phyloP scores from a whole-genome alignment of 148 eudicot species.

The Cornus suecica region DNA sequence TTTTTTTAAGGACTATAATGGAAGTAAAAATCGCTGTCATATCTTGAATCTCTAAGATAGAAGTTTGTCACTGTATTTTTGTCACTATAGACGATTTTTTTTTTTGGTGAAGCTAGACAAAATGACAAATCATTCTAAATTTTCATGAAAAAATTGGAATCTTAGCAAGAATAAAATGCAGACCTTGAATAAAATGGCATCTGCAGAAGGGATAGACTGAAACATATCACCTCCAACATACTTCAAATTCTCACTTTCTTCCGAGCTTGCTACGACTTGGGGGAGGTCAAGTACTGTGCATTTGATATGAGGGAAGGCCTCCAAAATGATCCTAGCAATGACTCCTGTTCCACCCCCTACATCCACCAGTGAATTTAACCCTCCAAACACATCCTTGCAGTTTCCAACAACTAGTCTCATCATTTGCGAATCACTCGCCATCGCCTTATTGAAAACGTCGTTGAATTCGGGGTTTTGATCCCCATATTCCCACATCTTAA shows the following conservation, averaged over 20 bases:
- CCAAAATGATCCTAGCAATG: constrained; percentile 3
- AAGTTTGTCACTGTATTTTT: too few relatives aligned
- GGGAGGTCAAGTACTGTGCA: constrained; percentile 13
- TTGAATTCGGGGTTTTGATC: neutral
- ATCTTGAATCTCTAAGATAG: too few relatives aligned
- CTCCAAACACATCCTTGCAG: constrained; percentile 2
- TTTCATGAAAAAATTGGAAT: too few relatives aligned
- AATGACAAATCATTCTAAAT: too few relatives aligned
- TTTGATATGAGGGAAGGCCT: constrained; percentile 4
- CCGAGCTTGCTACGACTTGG: neutral
- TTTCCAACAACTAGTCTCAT: constrained; percentile 1
- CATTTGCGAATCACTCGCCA: constrained; percentile 10
- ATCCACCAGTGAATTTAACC: constrained; percentile 2
- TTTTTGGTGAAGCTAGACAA: too few relatives aligned
- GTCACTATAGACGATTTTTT: too few relatives aligned
- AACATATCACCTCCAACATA: constrained; percentile 11
- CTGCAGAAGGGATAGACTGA: constrained; percentile 10
- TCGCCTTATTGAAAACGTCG: neutral
- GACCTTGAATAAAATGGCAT: constrained; percentile 8
- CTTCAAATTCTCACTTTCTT: constrained; percentile 1
- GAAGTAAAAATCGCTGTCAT: too few relatives aligned
- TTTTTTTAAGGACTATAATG: too few relatives aligned
- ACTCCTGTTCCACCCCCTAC: constrained; percentile 10
- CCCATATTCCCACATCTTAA: neutral
- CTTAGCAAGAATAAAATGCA: neutral